Evolutionary conservation across 2,329 filamentous ascomycete species (phyloP).

Genomic region (Colletotrichum kahawae): DNA sequence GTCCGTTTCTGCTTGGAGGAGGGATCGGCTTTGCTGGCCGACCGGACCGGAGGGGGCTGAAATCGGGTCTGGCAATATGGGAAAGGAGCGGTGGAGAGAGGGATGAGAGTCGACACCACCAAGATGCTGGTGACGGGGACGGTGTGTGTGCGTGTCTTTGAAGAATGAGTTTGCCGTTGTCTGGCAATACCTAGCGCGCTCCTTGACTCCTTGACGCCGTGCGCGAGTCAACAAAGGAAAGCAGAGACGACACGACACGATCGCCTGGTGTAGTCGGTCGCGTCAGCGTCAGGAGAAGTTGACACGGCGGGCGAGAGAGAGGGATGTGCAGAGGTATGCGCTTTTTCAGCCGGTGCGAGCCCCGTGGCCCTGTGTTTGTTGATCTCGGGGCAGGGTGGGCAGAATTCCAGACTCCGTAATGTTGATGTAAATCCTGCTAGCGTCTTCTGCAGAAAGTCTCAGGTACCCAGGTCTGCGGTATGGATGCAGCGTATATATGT

Average conservation of each 20-base stretch:
- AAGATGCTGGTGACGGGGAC: background rate
- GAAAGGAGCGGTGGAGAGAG: background rate
- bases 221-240: slow-evolving; percentile 5
- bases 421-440: background rate
- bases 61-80: background rate
- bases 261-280: background rate
- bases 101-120: background rate
- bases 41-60: slow-evolving; percentile 1
- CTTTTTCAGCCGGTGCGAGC: background rate
- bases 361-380: background rate
- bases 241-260: background rate
- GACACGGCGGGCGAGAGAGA: background rate
- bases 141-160: background rate
- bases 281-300: background rate
- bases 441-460: background rate
- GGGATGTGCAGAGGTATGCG: background rate
- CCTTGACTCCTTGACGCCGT: background rate
- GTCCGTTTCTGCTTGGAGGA: slow-evolving; percentile 9
- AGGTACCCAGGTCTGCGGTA: background rate
- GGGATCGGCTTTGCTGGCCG: slow-evolving; percentile 1
- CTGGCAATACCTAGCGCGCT: background rate
- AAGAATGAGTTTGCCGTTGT: background rate
- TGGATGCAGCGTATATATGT: background rate
- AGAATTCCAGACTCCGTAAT: background rate
- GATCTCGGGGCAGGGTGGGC: background rate